Percentiles rank a stretch among this genome's conserved stretches.
Evolutionary conservation across 768 basidiomycete species (phyloP).

Genomic region (Kwoniella mangroviensis): DNA sequence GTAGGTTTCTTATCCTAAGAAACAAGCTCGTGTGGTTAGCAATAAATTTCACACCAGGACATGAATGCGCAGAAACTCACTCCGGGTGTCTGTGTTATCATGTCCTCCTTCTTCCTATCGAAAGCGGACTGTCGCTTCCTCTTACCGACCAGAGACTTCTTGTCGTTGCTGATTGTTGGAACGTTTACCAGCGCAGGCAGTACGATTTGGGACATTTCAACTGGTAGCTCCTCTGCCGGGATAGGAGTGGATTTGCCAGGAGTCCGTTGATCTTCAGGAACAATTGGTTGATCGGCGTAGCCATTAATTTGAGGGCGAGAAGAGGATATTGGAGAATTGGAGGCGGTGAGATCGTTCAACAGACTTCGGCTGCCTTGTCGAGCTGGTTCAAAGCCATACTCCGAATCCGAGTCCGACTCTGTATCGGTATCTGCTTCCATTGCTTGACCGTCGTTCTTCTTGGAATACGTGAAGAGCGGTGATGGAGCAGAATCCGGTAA

Average conservation of each 20-base stretch:
- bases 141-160: too few relatives aligned
- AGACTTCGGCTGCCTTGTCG: background rate
- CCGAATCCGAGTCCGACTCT: background rate
- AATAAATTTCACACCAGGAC: background rate
- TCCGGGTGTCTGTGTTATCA: background rate
- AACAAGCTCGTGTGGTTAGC: background rate
- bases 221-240: too few relatives aligned
- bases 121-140: too few relatives aligned
- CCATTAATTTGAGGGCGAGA: too few relatives aligned
- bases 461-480: too few relatives aligned
- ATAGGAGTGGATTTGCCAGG: too few relatives aligned
- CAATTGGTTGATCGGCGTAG: too few relatives aligned
- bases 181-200: background rate
- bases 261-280: too few relatives aligned
- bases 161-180: background rate
- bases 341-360: background rate
- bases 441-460: too few relatives aligned
- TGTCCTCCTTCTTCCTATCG: background rate
- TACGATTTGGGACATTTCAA: too few relatives aligned
- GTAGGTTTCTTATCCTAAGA: background rate
- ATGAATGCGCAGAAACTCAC: background rate
- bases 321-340: too few relatives aligned
- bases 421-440: background rate
- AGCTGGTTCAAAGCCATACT: background rate
- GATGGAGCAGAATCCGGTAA: too few relatives aligned